phyloP scores from a whole-genome alignment of 2,329 filamentous ascomycete species.

The Microsporum canis region DNA sequence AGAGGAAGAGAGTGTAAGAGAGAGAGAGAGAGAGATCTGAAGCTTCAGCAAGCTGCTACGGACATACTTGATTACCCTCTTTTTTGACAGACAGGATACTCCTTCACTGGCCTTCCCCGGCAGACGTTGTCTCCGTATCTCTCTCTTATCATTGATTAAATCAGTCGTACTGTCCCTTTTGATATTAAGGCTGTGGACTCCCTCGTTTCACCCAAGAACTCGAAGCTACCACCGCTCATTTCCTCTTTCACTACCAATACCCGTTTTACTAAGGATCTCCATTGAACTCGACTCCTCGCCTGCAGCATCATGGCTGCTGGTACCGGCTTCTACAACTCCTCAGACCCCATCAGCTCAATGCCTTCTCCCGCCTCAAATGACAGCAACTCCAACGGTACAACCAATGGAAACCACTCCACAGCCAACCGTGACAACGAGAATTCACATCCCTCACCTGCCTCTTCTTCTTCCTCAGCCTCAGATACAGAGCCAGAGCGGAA shows the following conservation, averaged over 20 bases:
- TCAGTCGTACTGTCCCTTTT: neutral
- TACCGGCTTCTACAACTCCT: slow-evolving; percentile 26
- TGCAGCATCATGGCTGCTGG: slow-evolving; percentile 25
- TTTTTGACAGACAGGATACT: neutral
- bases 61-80: neutral
- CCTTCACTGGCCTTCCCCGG: neutral
- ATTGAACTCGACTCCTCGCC: too few relatives aligned
- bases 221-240: neutral
- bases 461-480: slow-evolving; percentile 38
- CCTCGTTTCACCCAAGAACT: too few relatives aligned
- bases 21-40: neutral
- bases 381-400: slow-evolving; percentile 12
- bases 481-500: slow-evolving; percentile 37
- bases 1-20: neutral
- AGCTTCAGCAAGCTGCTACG: neutral
- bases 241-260: neutral
- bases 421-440: neutral
- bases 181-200: neutral
- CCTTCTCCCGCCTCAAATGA: slow-evolving; percentile 27
- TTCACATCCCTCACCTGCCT: slow-evolving; percentile 26
- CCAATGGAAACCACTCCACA: neutral
- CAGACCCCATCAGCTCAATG: slow-evolving; percentile 29
- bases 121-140: neutral
- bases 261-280: neutral
- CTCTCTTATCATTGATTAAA: neutral